Evolutionary conservation across 1,284 basidiomycete species (phyloP).

Genomic region (Ustilago cynodontis): DNA sequence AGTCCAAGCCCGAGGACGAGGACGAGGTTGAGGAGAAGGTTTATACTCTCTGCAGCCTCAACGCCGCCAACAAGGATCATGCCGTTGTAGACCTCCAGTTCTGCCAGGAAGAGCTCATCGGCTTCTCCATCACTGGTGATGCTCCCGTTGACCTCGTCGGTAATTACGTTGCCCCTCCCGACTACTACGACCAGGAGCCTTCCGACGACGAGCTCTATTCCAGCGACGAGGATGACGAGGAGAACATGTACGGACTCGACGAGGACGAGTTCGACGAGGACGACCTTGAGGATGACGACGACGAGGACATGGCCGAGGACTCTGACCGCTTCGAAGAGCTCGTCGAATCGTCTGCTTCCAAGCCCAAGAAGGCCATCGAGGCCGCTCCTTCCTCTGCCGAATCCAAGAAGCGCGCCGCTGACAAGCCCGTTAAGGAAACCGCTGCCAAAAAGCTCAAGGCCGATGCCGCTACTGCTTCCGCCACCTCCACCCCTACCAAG

Average conservation of each 20-base stretch:
- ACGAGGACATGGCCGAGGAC: constrained; percentile 58
- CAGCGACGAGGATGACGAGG: constrained; percentile 72
- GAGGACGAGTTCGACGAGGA: constrained; percentile 63
- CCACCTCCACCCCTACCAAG: constrained; percentile 64
- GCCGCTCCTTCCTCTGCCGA: constrained; percentile 65
- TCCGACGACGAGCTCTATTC: constrained; percentile 59
- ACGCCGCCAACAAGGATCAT: constrained; percentile 79
- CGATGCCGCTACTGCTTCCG: constrained; percentile 68
- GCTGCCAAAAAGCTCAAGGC: constrained; percentile 76
- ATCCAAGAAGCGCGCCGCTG: constrained; percentile 75
- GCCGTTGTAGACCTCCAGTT: constrained; percentile 75
- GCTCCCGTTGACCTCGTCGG: constrained; percentile 88
- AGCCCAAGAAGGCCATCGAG: constrained; percentile 41
- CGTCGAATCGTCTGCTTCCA: constrained; percentile 30
- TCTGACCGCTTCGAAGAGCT: constrained; percentile 55
- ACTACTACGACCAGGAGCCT: constrained; percentile 72
- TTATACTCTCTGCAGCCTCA: constrained; percentile 72
- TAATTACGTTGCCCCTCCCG: constrained; percentile 80
- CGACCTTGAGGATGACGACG: constrained; percentile 51
- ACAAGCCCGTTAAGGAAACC: constrained; percentile 71
- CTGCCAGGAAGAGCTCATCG: constrained; percentile 76
- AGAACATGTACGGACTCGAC: constrained; percentile 70
- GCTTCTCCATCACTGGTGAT: constrained; percentile 83
- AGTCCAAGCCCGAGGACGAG: constrained; percentile 62
- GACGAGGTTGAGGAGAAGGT: constrained; percentile 71